These are phyloP conservation scores for Pseudocercospora musae DNA, from an alignment of 2,329 filamentous ascomycete species.

Conservation along the genomic window DNA sequence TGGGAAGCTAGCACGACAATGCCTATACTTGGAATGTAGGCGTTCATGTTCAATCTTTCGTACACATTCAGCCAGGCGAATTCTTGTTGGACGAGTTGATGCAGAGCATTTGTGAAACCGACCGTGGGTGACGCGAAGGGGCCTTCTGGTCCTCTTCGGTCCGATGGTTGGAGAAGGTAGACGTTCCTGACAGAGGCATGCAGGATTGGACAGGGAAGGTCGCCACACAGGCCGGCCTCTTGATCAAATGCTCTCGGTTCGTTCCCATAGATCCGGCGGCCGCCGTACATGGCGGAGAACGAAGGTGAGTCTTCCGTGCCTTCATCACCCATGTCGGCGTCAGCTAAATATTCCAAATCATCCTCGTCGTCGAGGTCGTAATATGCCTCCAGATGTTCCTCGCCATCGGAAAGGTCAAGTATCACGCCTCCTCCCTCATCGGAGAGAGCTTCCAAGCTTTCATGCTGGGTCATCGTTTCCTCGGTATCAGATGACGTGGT, in stretches of 20 bases:
- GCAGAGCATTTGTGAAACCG: constrained; percentile 39
- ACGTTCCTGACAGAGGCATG: constrained; percentile 42
- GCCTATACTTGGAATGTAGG: constrained; percentile 66
- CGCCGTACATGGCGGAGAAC: constrained; percentile 26
- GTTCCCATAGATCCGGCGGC: constrained; percentile 29
- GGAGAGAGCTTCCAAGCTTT: neutral
- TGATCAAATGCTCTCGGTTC: constrained; percentile 27
- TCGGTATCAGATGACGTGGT: neutral
- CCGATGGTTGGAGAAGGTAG: constrained; percentile 42
- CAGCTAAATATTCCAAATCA: constrained; percentile 2
- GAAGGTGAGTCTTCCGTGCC: constrained; percentile 26
- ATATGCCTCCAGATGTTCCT: neutral
- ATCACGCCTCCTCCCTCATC: neutral
- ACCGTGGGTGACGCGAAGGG: constrained; percentile 31
- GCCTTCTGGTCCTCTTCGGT: neutral
- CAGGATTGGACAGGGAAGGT: constrained; percentile 41
- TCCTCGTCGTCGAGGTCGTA: constrained; percentile 12
- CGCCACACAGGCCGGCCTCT: constrained; percentile 27
- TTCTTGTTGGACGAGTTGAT: constrained; percentile 31
- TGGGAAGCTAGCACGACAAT: constrained; percentile 65
- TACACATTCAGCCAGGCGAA: constrained; percentile 32
- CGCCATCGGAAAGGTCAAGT: neutral
- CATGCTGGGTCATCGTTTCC: neutral
- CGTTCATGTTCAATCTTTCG: constrained; percentile 60
- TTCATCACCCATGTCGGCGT: constrained; percentile 25